These are phyloP conservation scores for Pelagomonas calceolata DNA, from an alignment of 108 stramenopile genomes.

Conservation along the genomic window DNA sequence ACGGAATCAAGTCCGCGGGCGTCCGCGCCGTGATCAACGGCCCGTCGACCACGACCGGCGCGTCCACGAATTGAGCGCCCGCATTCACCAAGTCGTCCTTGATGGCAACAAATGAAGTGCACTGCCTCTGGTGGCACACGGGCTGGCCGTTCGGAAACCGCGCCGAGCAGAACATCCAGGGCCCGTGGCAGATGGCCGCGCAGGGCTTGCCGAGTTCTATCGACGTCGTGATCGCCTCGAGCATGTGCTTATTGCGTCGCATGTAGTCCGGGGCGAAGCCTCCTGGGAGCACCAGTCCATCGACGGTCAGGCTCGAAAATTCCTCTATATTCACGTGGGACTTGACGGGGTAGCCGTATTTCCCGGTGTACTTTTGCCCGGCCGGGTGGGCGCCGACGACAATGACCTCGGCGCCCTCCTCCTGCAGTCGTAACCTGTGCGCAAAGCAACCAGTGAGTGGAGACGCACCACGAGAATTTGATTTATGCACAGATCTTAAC, in stretches of 20 bases:
- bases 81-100: not conserved
- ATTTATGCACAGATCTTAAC: too few relatives aligned
- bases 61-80: not conserved
- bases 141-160: not conserved
- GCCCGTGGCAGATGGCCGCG: not conserved
- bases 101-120: not conserved
- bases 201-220: not conserved
- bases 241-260: not conserved
- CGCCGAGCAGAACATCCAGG: not conserved
- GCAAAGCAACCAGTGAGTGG: too few relatives aligned
- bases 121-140: not conserved
- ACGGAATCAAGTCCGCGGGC: not conserved
- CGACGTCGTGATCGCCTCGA: not conserved
- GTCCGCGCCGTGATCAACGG: not conserved
- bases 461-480: too few relatives aligned
- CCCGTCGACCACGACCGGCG: not conserved
- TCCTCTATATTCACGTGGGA: not conserved
- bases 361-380: not conserved
- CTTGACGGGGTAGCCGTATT: not conserved
- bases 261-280: constrained; percentile 1
- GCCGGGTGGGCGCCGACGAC: not conserved
- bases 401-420: not conserved
- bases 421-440: too few relatives aligned
- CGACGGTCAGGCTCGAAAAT: not conserved
- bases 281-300: not conserved